Evolutionary conservation across 1,139 yeast species (phyloP).

Genomic region (Lodderomyces theae): DNA sequence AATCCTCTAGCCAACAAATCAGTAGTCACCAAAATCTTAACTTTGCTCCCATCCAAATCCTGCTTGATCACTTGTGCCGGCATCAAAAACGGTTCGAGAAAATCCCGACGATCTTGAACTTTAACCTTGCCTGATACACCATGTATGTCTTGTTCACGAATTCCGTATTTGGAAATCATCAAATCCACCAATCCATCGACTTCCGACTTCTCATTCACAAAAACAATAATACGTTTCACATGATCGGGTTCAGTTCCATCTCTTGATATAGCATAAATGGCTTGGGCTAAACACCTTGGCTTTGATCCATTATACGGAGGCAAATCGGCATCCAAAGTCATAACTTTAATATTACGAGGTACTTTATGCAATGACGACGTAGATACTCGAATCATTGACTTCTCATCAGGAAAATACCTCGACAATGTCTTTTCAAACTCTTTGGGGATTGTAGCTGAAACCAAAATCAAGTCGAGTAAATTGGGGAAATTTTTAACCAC

Average conservation of each 20-base stretch:
- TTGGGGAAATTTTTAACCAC: constrained; percentile 53
- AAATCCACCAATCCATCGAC: constrained; percentile 57
- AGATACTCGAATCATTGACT: constrained; percentile 53
- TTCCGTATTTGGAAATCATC: constrained; percentile 53
- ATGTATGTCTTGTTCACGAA: constrained; percentile 42
- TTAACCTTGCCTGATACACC: constrained; percentile 67
- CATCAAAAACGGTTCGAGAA: constrained; percentile 59
- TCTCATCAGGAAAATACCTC: constrained; percentile 60
- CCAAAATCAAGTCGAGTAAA: constrained; percentile 64
- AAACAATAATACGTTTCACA: constrained; percentile 80
- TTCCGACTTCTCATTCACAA: constrained; percentile 73
- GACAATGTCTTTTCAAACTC: constrained; percentile 65
- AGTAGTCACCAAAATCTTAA: constrained; percentile 78
- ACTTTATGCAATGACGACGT: constrained; percentile 83
- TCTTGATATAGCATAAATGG: constrained; percentile 76
- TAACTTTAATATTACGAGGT: constrained; percentile 70
- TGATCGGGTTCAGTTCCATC: constrained; percentile 79
- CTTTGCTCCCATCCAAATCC: constrained; percentile 26
- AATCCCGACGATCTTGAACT: constrained; percentile 53
- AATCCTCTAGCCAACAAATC: constrained; percentile 89
- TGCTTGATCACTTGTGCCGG: constrained; percentile 48
- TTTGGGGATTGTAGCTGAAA: constrained; percentile 88
- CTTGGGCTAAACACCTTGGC: constrained; percentile 81
- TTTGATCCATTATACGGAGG: constrained; percentile 83
- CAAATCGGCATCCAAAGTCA: constrained; percentile 69